Base-by-base conservation (phyloP, 441 rosid species). In the Cnidoscolus chayamansa region DNA sequence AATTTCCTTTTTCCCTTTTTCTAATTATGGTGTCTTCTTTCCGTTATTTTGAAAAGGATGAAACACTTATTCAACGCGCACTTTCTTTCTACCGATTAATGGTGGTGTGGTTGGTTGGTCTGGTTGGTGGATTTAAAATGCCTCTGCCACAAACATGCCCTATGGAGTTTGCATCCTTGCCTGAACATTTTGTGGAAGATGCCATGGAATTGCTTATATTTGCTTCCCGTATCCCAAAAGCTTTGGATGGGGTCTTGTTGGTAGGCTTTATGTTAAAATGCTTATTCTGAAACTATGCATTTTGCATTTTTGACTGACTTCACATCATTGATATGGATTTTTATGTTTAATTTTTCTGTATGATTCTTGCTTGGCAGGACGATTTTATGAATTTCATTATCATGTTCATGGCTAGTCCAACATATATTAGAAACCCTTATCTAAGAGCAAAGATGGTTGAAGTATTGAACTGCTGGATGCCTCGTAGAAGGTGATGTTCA, bases 371-470 rank as follows among this genome's bases (percentile, higher is more conserved):
- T 86, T 75, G 78, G 71, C 85, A 96, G 99, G 98, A 95, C 67
- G 99, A 93, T 83, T 96, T 90, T 85, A 89, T 96, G 97, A 93
- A 96, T 83, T 93, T 96, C 83, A 91, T 93, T 50, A 96, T 96
- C 74, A 96, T 96, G 97, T 93, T 96, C 81, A 93, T 93, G 98
- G 97, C 83, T 65, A 93, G 97, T 81, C 97, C 99, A 12, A 76
- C 92, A 47, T 89, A 80, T 73, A 82, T 96, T 64, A 89, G 91
- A 81, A 93, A 93, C 63, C 99, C 99, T 55, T 93, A 93, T 84
- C 92, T 96, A 70, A 89, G 99, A 81, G 96, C 97, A 74, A 96
- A 93, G 86, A 93, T 96, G 99, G 99, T 96, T 65, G 98, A 96
- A 84, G 99, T 91, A 49, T 85, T 93, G 87, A 91, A 96, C 73